These are phyloP conservation scores for Cutaneotrichosporon sp. DNA, from an alignment of 1,284 basidiomycete species.

Conservation along the genomic window DNA sequence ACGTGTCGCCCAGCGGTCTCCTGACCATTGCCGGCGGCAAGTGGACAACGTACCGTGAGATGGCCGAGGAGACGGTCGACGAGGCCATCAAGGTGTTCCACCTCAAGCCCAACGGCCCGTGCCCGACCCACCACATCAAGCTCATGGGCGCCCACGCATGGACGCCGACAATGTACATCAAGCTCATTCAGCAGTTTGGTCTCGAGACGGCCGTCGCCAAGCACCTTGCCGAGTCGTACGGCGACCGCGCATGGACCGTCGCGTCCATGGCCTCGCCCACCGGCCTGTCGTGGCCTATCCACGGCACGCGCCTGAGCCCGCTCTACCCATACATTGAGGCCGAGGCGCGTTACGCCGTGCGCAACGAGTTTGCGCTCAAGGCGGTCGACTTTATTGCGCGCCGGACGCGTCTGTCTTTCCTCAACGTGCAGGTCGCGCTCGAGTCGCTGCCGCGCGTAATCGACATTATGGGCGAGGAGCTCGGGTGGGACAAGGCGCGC, in stretches of 20 bases:
- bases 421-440: conserved; percentile 82
- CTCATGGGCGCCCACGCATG: conserved; percentile 92
- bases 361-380: conserved; percentile 85
- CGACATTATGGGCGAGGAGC: conserved; percentile 83
- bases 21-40: conserved; percentile 96
- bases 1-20: conserved; percentile 73
- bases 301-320: conserved; percentile 69
- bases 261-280: conserved; percentile 75
- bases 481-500: conserved; percentile 64
- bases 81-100: conserved; percentile 75
- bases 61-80: conserved; percentile 95
- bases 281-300: conserved; percentile 65
- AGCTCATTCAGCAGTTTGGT: conserved; percentile 85
- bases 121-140: conserved; percentile 74
- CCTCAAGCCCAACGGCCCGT: conserved; percentile 57
- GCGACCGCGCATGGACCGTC: conserved; percentile 93
- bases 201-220: conserved; percentile 87
- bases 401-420: conserved; percentile 83
- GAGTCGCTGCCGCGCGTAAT: conserved; percentile 79
- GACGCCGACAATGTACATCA: conserved; percentile 95
- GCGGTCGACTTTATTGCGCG: conserved; percentile 89
- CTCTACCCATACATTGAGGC: conserved; percentile 89
- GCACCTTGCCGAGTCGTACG: conserved; percentile 83
- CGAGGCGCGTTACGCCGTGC: conserved; percentile 84
- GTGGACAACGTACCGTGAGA: conserved; percentile 96